Evolutionary conservation across 805 yeast genomes (phyloP).

Genomic region (Saccharomycopsis sp.): DNA sequence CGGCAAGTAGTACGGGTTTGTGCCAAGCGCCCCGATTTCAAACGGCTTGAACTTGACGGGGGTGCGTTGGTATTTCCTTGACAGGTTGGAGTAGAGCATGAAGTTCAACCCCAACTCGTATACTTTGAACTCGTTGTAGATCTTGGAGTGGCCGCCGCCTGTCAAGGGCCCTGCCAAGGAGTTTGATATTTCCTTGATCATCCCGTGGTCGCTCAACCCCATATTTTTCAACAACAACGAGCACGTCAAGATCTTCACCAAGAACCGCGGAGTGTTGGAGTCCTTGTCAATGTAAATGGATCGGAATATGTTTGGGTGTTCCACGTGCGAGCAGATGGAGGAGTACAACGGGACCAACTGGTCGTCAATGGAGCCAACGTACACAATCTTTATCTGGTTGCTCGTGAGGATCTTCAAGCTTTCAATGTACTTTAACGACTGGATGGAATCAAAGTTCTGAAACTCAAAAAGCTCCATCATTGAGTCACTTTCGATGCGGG

Average conservation of each 20-base stretch:
- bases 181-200: slow-evolving; percentile 72
- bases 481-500: slow-evolving; percentile 84
- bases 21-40: slow-evolving; percentile 55
- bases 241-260: slow-evolving; percentile 61
- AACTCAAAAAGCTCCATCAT: slow-evolving; percentile 80
- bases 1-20: slow-evolving; percentile 80
- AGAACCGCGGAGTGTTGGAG: slow-evolving; percentile 71
- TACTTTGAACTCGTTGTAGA: slow-evolving; percentile 78
- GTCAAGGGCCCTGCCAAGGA: slow-evolving; percentile 84
- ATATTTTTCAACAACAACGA: slow-evolving; percentile 66
- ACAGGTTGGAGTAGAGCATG: slow-evolving; percentile 50
- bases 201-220: slow-evolving; percentile 80
- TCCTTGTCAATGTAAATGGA: slow-evolving; percentile 85
- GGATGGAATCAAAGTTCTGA: slow-evolving; percentile 64
- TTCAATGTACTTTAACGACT: slow-evolving; percentile 61
- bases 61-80: slow-evolving; percentile 26
- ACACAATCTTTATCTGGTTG: slow-evolving; percentile 67
- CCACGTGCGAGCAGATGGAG: slow-evolving; percentile 68
- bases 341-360: slow-evolving; percentile 91
- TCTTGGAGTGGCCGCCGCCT: slow-evolving; percentile 89
- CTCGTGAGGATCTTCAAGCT: slow-evolving; percentile 55
- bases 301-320: slow-evolving; percentile 83
- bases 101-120: slow-evolving; percentile 72
- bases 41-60: slow-evolving; percentile 31
- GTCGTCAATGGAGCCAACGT: slow-evolving; percentile 86